phyloP scores from a whole-genome alignment of 169 alveolate genomes.

The Plasmodium gonderi region DNA sequence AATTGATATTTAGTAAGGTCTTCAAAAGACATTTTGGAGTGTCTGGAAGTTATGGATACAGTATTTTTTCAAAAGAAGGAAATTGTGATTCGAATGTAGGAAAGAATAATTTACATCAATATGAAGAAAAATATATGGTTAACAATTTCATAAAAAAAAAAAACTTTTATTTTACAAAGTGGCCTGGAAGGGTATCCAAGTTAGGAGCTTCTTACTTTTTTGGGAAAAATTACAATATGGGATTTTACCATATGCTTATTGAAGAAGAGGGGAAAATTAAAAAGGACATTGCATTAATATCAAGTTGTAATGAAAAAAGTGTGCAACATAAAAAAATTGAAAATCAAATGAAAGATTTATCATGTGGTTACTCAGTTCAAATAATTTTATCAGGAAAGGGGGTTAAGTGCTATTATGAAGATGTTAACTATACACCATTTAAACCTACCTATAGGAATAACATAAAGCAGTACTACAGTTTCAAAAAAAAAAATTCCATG shows the following conservation, averaged over 20 bases:
- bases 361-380: constrained; percentile 90
- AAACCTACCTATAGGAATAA: constrained; percentile 28
- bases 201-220: constrained; percentile 81
- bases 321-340: constrained; percentile 79
- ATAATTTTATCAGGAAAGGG: constrained; percentile 89
- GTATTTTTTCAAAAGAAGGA: constrained; percentile 72
- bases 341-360: constrained; percentile 79
- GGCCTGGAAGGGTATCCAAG: constrained; percentile 85
- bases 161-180: constrained; percentile 78
- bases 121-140: constrained; percentile 31
- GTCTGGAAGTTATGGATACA: constrained; percentile 72
- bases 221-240: constrained; percentile 74
- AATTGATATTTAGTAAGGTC: not conserved
- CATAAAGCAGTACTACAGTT: constrained; percentile 54
- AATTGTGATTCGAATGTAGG: constrained; percentile 69
- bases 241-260: constrained; percentile 73
- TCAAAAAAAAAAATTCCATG: constrained; percentile 1
- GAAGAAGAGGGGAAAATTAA: constrained; percentile 72
- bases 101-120: constrained; percentile 68
- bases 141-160: constrained; percentile 76
- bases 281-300: constrained; percentile 80
- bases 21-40: constrained; percentile 66
- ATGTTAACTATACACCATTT: constrained; percentile 56
- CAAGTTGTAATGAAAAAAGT: constrained; percentile 77
- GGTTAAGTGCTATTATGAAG: constrained; percentile 89